Base-by-base conservation (phyloP, 2,329 filamentous ascomycete genomes). In the Talaromyces sp. region DNA sequence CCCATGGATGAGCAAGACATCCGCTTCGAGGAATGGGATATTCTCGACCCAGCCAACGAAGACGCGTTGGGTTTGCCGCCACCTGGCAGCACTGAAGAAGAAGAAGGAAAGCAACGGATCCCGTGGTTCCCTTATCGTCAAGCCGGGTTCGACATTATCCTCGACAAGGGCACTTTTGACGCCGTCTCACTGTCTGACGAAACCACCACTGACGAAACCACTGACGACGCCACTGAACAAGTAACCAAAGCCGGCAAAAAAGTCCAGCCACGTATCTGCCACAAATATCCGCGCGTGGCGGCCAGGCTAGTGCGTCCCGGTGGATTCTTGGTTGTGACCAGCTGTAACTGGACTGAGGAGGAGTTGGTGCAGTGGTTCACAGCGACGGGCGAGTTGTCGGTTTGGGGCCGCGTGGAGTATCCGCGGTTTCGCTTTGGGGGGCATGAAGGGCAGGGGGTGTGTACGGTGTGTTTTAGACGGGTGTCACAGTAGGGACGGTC, bases 81-180 rank as follows among this genome's bases (percentile, higher is more conserved):
- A 3, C 7, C 16, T 23, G 1, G n/a, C 42, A 47, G 42, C 16
- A 7, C 5, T 18, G 18, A 1, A 31, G 3, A 58, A 57, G 12
- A 27, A 10, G 16, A 27, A 18, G 59, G 34, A 6, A 57, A 66
- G 31, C 56, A 63, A 2, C 63, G 59, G 2, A 56, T 75, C 16
- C 62, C 70, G 16, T 79, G 78, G 74, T 80, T 75, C 68, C 80
- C 68, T 0, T 70, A 71, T 50, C 68, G 75, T 34, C 68, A 68
- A 0, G 73, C 75, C 0, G 90, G 90, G 0, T 98, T 93, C 79
- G 92, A 98, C 75, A 86, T 97, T 0, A 89, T 97, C 0, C 84
- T 97, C n/a, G 95, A 99, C 77, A 99, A 99, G 78, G 95, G 95
- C 52, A 99, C 95, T 0, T 99, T 98, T 74, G 95, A 99, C 79